These are phyloP conservation scores for Coniosporium tulheliwenetii DNA, from an alignment of 2,329 filamentous ascomycete species.

Conservation along the genomic window DNA sequence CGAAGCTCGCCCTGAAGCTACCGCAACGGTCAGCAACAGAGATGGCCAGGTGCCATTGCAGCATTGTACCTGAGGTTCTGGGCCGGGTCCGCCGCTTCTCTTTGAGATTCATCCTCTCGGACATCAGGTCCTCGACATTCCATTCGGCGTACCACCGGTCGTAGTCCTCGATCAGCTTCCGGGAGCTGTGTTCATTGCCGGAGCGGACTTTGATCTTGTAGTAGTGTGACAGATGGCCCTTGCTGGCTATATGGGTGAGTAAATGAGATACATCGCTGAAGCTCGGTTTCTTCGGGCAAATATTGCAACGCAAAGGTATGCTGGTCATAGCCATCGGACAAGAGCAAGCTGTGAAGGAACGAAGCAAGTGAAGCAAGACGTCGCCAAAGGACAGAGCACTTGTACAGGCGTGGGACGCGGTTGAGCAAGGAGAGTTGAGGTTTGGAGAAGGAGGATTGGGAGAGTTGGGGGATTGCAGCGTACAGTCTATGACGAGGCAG, in stretches of 20 bases:
- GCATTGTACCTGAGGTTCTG: slow-evolving; percentile 14
- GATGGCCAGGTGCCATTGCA: background rate
- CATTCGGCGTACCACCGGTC: slow-evolving; percentile 64
- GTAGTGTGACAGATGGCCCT: slow-evolving; percentile 73
- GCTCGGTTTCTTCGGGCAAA: slow-evolving; percentile 63
- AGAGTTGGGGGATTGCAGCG: background rate
- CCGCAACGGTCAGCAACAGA: background rate
- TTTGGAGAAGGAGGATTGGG: slow-evolving; percentile 3
- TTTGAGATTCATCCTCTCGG: slow-evolving; percentile 63
- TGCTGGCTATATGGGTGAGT: slow-evolving; percentile 82
- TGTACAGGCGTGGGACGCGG: slow-evolving; percentile 9
- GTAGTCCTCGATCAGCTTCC: slow-evolving; percentile 48
- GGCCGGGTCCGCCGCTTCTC: slow-evolving; percentile 44
- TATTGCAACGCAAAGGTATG: slow-evolving; percentile 62
- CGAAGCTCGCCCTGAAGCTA: too few relatives aligned
- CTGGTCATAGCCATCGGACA: slow-evolving; percentile 20
- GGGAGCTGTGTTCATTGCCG: slow-evolving; percentile 50
- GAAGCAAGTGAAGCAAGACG: slow-evolving; percentile 1
- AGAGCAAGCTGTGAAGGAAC: slow-evolving; percentile 3
- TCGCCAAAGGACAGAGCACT: slow-evolving; percentile 6
- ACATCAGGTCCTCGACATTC: slow-evolving; percentile 56
- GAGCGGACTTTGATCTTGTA: slow-evolving; percentile 67
- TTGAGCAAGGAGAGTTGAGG: slow-evolving; percentile 4
- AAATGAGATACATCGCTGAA: slow-evolving; percentile 90
- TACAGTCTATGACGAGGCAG: too few relatives aligned